Evolutionary conservation across 371 early-diverging fungal species (phyloP), one percentile per base, ranked within the genome.

Genomic region (Apophysomyces variabilis): DNA sequence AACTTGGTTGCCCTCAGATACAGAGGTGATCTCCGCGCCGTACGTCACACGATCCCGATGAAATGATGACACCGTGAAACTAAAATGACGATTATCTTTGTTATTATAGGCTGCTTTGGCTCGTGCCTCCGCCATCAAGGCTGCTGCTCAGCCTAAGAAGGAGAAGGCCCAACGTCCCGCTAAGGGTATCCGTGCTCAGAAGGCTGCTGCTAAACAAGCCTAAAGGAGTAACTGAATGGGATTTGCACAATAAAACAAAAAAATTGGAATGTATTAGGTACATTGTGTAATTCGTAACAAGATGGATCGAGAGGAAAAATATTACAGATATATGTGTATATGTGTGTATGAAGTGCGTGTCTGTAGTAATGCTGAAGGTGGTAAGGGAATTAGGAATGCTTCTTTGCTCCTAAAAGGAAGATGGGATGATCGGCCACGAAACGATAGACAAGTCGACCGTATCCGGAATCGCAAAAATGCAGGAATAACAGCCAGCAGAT

Each of bases 1-100:
- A 91, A 87, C 87, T 76, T 90, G 72, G 79, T 90, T 69, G 81
- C 88, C 67, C 80, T 78, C 66, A 76, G 77, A 62, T 92, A 93
- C 90, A 88, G 95, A 68, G 87, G 91, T 64, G 95, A 95, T 74
- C 87, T 95, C 73, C 86, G 85, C 77, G 74, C 89, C 78, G 90
- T 89, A 84, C 65, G 70, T 70, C 47, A 56, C 16, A 5, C n/a
- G 21, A 50, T 18, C 21, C 13, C 16, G 16, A 21, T 47, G 13
- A 18, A 5, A 26, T 18, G 16, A 50, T 50, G 54, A 4, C 41
- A 41, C 14, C 18, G 21, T 21, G n/a, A 47, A 18, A 47, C 47
- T 47, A 47, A 47, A 2, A 16, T n/a, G 1, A 1, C 1, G 11
- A 41, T 41, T 11, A 21, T 50, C 16, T 50, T 44, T 26, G 32